These are phyloP conservation scores for Neospermospora avenae DNA, from an alignment of 2,329 filamentous ascomycete genomes.

Conservation along the genomic window DNA sequence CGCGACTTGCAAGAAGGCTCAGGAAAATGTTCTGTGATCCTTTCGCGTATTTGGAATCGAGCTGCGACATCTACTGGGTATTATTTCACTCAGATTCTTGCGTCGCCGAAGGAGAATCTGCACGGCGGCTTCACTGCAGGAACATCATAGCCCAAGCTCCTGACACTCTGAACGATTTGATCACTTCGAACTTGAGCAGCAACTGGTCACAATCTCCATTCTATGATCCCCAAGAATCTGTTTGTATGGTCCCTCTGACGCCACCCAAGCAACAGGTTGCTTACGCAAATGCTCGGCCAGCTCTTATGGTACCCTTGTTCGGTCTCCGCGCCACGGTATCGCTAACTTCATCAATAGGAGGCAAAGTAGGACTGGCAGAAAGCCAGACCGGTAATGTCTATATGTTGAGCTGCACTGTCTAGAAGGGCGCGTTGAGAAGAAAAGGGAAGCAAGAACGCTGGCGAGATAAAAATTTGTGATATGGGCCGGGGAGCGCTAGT, in stretches of 20 bases:
- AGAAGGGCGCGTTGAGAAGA: conserved; percentile 65
- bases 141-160: no score
- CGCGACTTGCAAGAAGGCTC: no score
- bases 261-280: conserved; percentile 65
- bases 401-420: conserved; percentile 84
- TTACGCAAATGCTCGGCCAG: conserved; percentile 49
- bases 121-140: no score
- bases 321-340: conserved; percentile 58
- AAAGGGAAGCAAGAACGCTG: conserved; percentile 35
- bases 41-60: no score
- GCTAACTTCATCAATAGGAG: conserved; percentile 59
- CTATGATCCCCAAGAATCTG: background rate
- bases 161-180: no score
- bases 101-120: no score
- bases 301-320: conserved; percentile 54
- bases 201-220: background rate
- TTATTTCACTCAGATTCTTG: no score
- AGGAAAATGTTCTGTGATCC: no score
- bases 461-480: conserved; percentile 18
- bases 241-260: conserved; percentile 79
- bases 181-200: no score
- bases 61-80: no score
- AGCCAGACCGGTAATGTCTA: conserved; percentile 55
- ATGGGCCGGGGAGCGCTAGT: conserved; percentile 7
- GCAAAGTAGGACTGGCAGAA: conserved; percentile 64